phyloP scores from a whole-genome alignment of 345 rosid genomes.

The Adansonia digitata region DNA sequence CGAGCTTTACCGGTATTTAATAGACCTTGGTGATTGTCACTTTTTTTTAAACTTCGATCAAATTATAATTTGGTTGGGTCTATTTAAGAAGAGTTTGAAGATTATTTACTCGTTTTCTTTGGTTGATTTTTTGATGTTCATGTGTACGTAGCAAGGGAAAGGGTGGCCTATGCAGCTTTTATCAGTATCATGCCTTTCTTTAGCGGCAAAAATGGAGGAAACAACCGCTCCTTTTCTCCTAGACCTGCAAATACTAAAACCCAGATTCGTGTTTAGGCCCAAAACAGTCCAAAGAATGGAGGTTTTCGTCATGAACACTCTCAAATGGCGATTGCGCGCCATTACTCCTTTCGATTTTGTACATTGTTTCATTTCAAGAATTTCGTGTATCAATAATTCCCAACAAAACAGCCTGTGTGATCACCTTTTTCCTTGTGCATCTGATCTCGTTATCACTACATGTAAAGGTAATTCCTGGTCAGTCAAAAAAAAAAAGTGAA shows the following conservation, averaged over 20 bases:
- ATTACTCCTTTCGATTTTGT: slow-evolving; percentile 34
- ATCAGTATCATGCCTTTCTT: slow-evolving; percentile 33
- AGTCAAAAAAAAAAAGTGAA: background rate
- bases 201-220: slow-evolving; percentile 49
- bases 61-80: background rate
- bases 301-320: slow-evolving; percentile 29
- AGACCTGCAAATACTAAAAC: slow-evolving; percentile 33
- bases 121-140: background rate
- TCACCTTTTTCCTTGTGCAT: slow-evolving; percentile 5
- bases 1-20: slow-evolving; percentile 21
- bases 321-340: slow-evolving; percentile 33
- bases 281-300: slow-evolving; percentile 35
- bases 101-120: background rate
- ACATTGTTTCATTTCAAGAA: slow-evolving; percentile 21
- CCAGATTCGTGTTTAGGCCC: slow-evolving; percentile 29
- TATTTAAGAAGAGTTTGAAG: background rate
- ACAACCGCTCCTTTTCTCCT: slow-evolving; percentile 28
- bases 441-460: slow-evolving; percentile 19
- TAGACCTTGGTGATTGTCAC: background rate
- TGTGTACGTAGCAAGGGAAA: slow-evolving; percentile 21
- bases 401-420: background rate
- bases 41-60: background rate
- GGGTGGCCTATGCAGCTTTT: slow-evolving; percentile 35
- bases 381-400: slow-evolving; percentile 11
- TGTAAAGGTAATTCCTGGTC: slow-evolving; percentile 21